phyloP scores from a whole-genome alignment of 768 basidiomycete species.

The Peribolospora kevripleyi region DNA sequence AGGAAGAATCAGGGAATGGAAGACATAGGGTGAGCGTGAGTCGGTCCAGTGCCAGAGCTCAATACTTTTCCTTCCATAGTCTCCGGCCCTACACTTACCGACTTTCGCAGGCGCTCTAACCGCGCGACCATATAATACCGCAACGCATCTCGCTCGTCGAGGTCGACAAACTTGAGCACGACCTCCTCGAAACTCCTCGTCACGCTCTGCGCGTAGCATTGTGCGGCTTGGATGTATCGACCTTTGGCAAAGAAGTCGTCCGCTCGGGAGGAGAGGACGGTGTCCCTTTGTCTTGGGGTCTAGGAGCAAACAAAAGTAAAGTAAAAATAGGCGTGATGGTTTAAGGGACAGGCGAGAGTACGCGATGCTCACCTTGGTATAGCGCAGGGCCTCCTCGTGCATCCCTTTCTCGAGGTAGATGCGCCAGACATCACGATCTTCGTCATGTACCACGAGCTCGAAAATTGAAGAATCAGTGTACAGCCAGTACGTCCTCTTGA shows the following conservation, averaged over 20 bases:
- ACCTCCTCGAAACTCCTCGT: constrained; percentile 67
- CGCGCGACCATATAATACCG: constrained; percentile 70
- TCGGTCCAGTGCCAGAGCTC: not conserved
- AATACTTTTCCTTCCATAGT: not conserved
- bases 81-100: constrained; percentile 27
- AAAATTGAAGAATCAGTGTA: constrained; percentile 72
- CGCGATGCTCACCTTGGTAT: constrained; percentile 40
- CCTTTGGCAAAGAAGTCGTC: constrained; percentile 51
- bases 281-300: constrained; percentile 71
- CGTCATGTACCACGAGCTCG: constrained; percentile 61
- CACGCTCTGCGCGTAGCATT: constrained; percentile 60
- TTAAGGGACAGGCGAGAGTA: not conserved
- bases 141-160: constrained; percentile 66
- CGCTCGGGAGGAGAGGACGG: constrained; percentile 60
- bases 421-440: constrained; percentile 85
- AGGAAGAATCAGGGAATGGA: not conserved
- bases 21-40: not conserved
- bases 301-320: constrained; percentile 16
- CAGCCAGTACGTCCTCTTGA: constrained; percentile 78
- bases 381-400: constrained; percentile 52
- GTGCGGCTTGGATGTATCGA: constrained; percentile 72
- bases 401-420: constrained; percentile 56
- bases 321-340: not conserved
- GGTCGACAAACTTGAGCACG: constrained; percentile 66
- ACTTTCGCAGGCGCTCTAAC: constrained; percentile 59